Base-by-base conservation (phyloP, 2,329 filamentous ascomycete species). In the Colletotrichum sublineola region DNA sequence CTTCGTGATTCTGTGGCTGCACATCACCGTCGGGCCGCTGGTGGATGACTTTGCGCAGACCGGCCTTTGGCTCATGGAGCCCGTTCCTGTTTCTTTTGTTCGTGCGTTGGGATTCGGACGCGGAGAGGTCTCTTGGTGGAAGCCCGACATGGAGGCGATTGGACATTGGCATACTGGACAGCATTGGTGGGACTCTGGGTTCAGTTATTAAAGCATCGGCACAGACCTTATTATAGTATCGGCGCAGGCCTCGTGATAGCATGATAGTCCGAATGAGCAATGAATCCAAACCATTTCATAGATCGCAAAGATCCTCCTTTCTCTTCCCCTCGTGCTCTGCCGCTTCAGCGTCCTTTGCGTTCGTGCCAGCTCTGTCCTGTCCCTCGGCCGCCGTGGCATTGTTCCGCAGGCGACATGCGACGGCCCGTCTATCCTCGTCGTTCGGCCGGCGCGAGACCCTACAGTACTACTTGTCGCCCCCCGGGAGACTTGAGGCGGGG, bases 21-120 rank as follows among this genome's bases (percentile, higher is more conserved):
- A 90, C 67, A 79, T 84, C 20, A 96, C 93, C 0, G 88, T 88
- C 0, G 85, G 85, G 52, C 80, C 91, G 46, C 85, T 97, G n/a
- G 84, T 90, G 14, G 90, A 97, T 78, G 95, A 98, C 77, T 91
- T 97, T 79, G 88, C 91, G 0, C 85, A 87, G 14, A 88, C 90
- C 0, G 94, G 94, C 0, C 77, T 97, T 0, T 97, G 93, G 93
- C 81, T 97, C 18, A 90, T 90, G 73, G 94, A 98, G 80, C 94
- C 94, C 0, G 82, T 97, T n/a, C 94, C 95, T 0, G 75, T 96
- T 11, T 97, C 94, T 66, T 78, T 87, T 0, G 78, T 95, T n/a
- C 86, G 94, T 36, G 88, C 87, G 2, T 44, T 95, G 20, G 92
- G 93, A 0, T 84, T 92, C 44, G 93, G 92, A 0, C 82, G 84